Percentiles rank a stretch among this genome's conserved stretches.
Evolutionary conservation across 352 stramenopile species (phyloP).

Genomic region (Globisporangium emineosum): DNA sequence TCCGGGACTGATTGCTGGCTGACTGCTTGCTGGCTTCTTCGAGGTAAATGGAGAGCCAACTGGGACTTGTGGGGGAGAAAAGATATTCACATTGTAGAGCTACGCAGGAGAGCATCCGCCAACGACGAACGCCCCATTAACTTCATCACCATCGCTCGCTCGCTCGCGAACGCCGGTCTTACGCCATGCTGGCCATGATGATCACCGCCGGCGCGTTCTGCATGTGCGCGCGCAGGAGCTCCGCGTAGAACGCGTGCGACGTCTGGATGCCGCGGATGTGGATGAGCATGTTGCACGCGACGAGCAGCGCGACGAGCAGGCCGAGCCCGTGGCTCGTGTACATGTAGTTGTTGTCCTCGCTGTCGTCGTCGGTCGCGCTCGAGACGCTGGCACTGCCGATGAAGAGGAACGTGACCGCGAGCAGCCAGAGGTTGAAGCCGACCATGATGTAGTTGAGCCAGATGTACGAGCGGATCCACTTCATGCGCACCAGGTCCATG

Average conservation of each 20-base stretch:
- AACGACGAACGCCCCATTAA: neutral
- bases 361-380: slow-evolving; percentile 14
- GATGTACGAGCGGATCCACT: slow-evolving; percentile 68
- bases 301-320: slow-evolving; percentile 48
- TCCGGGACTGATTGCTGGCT: neutral
- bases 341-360: slow-evolving; percentile 22
- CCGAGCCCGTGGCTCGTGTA: slow-evolving; percentile 39
- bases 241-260: slow-evolving; percentile 28
- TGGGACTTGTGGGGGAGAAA: neutral
- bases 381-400: slow-evolving; percentile 17
- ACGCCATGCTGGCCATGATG: slow-evolving; percentile 18
- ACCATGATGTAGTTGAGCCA: slow-evolving; percentile 75
- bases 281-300: slow-evolving; percentile 53
- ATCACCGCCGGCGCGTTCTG: slow-evolving; percentile 9
- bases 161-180: neutral
- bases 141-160: neutral
- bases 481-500: slow-evolving; percentile 54
- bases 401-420: slow-evolving; percentile 41
- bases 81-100: neutral
- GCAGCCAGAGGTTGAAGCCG: slow-evolving; percentile 62
- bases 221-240: slow-evolving; percentile 25
- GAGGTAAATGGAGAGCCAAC: neutral
- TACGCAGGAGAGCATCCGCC: neutral
- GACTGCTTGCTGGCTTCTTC: too few relatives aligned
- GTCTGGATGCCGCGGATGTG: slow-evolving; percentile 52